Conservation (phyloP, 2,329 filamentous ascomycete species). For the Colletotrichum shisoi region DNA sequence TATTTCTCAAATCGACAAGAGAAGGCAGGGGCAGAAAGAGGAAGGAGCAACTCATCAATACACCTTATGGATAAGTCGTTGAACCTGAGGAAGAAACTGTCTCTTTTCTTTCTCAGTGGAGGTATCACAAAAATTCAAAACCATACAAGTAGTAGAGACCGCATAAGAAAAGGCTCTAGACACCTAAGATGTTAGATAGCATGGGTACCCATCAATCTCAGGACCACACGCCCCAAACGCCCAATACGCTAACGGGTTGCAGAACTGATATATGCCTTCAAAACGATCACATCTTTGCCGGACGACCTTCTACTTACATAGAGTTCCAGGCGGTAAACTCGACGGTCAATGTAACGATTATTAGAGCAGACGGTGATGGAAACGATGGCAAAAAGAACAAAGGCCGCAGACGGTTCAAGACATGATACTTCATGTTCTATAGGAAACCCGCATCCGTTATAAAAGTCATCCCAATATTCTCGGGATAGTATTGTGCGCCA, state of each 20-base stretch:
- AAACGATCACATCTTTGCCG: too few relatives aligned
- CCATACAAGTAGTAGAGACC: too few relatives aligned
- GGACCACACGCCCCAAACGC: too few relatives aligned
- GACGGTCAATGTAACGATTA: not conserved
- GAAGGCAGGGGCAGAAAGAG: not conserved
- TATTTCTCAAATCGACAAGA: not conserved
- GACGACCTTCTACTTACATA: too few relatives aligned
- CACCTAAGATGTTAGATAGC: too few relatives aligned
- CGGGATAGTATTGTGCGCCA: not conserved
- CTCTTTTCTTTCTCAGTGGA: not conserved
- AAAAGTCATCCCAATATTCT: not conserved
- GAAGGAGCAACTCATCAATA: not conserved
- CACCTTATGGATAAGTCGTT: too few relatives aligned
- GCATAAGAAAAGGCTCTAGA: too few relatives aligned
- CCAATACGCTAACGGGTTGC: too few relatives aligned
- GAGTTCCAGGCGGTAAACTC: not conserved
- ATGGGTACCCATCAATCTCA: too few relatives aligned
- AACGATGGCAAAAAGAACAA: not conserved
- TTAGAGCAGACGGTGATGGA: not conserved
- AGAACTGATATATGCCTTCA: too few relatives aligned
- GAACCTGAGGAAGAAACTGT: not conserved
- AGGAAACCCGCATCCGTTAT: not conserved
- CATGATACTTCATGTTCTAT: not conserved
- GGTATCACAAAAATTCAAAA: too few relatives aligned
- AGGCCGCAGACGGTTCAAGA: not conserved